Evolutionary conservation across 805 yeast genomes (phyloP).

Genomic region (Komagataella kurtzmanii): DNA sequence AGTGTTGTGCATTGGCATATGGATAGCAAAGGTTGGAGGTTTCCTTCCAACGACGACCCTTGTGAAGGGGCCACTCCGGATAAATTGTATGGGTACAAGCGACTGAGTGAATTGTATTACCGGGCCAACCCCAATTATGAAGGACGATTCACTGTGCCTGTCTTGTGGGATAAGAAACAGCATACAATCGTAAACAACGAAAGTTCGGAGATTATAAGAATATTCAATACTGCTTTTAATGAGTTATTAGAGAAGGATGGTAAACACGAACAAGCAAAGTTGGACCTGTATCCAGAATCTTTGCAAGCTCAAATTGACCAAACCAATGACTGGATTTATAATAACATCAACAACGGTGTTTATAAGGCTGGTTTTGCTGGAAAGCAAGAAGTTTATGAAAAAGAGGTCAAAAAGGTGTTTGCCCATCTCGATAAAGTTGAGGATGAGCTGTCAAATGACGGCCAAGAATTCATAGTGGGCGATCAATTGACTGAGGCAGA

Average conservation of each 20-base stretch:
- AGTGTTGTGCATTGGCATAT: constrained; percentile 87
- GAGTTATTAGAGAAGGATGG: constrained; percentile 14
- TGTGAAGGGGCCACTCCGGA: constrained; percentile 39
- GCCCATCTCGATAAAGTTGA: constrained; percentile 60
- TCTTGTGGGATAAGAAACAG: constrained; percentile 79
- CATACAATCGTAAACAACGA: constrained; percentile 85
- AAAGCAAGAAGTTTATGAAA: constrained; percentile 68
- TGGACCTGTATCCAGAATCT: constrained; percentile 46
- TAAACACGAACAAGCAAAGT: constrained; percentile 1
- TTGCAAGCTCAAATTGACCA: constrained; percentile 53
- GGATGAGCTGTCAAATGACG: constrained; percentile 26
- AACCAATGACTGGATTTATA: constrained; percentile 71
- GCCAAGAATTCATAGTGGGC: constrained; percentile 37
- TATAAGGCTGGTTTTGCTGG: constrained; percentile 89
- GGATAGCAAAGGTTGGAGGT: constrained; percentile 86
- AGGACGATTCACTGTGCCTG: constrained; percentile 88
- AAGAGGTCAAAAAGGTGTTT: constrained; percentile 51
- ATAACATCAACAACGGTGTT: constrained; percentile 82
- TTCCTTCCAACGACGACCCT: constrained; percentile 34
- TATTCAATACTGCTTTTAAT: constrained; percentile 66
- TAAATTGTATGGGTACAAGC: constrained; percentile 39
- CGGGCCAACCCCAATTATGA: constrained; percentile 62
- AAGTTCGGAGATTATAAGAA: constrained; percentile 78
- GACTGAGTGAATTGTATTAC: constrained; percentile 61
- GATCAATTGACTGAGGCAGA: constrained; percentile 79